These are phyloP conservation scores for Globisporangium barbulae DNA, from an alignment of 352 stramenopile genomes.

Conservation along the genomic window DNA sequence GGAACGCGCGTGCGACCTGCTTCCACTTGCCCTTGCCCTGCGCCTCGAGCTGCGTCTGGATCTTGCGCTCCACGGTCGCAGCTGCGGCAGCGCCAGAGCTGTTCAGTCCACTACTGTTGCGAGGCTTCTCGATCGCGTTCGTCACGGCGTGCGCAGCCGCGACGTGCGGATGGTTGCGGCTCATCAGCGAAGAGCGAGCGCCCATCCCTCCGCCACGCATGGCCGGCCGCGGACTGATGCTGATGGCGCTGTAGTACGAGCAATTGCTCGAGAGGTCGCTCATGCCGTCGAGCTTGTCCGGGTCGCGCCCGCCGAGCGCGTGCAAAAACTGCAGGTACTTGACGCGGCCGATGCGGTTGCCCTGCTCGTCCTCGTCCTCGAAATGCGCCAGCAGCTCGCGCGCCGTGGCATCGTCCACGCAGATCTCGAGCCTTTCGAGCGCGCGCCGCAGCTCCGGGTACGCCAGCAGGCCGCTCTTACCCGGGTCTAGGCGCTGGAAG, in stretches of 20 bases:
- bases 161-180: slow-evolving; percentile 29
- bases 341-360: slow-evolving; percentile 34
- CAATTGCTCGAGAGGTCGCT: slow-evolving; percentile 75
- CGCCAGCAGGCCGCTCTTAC: slow-evolving; percentile 44
- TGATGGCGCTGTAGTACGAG: slow-evolving; percentile 74
- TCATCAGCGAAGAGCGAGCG: slow-evolving; percentile 12
- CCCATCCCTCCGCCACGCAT: slow-evolving; percentile 6
- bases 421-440: slow-evolving; percentile 53
- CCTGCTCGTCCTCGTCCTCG: slow-evolving; percentile 53
- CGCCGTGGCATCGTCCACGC: slow-evolving; percentile 31
- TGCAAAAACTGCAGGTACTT: slow-evolving; percentile 70
- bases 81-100: slow-evolving; percentile 34
- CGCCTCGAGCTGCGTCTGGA: slow-evolving; percentile 49
- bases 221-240: slow-evolving; percentile 53
- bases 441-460: slow-evolving; percentile 60
- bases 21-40: slow-evolving; percentile 59
- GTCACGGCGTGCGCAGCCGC: slow-evolving; percentile 31
- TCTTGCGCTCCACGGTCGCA: slow-evolving; percentile 53
- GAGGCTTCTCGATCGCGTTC: slow-evolving; percentile 44
- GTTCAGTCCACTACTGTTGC: slow-evolving; percentile 2
- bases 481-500: slow-evolving; percentile 54
- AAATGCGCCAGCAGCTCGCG: slow-evolving; percentile 45
- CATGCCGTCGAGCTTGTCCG: slow-evolving; percentile 56
- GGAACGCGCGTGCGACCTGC: slow-evolving; percentile 47
- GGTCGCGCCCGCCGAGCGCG: slow-evolving; percentile 56